A percentile compares a stretch with the other conserved stretches of the same genome.
These are phyloP conservation scores for Cercospora berteroae DNA, from an alignment of 2,329 filamentous ascomycete genomes.

Conservation along the genomic window DNA sequence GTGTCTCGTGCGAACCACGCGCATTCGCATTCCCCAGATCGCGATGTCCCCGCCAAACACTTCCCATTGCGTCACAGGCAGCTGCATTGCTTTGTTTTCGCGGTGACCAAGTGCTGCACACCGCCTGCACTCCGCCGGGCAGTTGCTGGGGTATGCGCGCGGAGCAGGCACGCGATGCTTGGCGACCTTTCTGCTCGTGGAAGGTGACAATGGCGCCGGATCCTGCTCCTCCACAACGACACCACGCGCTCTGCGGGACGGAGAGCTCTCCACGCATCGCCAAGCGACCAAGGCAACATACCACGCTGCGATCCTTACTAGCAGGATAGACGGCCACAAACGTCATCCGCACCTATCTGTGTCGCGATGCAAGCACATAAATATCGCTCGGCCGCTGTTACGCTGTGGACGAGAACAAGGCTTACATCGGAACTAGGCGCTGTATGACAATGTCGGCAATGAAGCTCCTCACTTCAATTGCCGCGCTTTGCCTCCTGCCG, in stretches of 20 bases:
- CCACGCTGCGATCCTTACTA: constrained; percentile 1
- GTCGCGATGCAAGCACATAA: background rate
- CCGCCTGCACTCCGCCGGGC: background rate
- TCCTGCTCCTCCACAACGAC: background rate
- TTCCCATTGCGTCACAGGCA: background rate
- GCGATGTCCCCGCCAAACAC: background rate
- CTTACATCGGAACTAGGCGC: background rate
- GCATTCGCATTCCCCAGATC: background rate
- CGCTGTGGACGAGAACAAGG: background rate
- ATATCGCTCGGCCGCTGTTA: background rate
- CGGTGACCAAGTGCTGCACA: background rate
- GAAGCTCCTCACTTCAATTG: background rate
- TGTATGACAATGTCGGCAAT: background rate
- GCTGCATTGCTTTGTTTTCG: background rate
- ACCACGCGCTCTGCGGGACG: background rate
- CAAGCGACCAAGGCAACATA: constrained; percentile 5
- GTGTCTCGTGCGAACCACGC: background rate
- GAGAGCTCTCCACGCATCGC: background rate
- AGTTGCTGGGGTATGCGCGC: background rate
- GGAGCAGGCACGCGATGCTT: background rate
- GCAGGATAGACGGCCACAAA: background rate
- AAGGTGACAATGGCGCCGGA: background rate
- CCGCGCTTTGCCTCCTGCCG: background rate
- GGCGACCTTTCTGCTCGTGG: background rate
- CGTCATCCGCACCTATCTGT: background rate